These are phyloP conservation scores for Lepraria neglecta DNA, from an alignment of 495 filamentous ascomycete species.

Conservation along the genomic window DNA sequence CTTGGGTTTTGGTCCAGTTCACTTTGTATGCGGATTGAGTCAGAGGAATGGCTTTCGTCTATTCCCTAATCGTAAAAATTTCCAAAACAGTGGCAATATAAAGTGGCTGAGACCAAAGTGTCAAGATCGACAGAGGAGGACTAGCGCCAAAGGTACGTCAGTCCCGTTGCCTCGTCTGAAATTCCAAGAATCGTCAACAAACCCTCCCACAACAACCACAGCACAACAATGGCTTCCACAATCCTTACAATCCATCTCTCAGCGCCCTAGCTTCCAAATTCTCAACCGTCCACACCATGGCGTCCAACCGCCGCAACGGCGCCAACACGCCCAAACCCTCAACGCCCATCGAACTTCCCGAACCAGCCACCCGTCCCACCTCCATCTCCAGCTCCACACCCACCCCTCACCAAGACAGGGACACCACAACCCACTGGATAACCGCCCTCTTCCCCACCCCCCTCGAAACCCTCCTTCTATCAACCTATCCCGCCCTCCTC, in stretches of 20 bases:
- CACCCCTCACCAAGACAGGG: constrained; percentile 38
- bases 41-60: too few relatives aligned
- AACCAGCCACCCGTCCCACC: constrained; percentile 45
- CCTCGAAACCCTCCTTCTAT: constrained; percentile 33
- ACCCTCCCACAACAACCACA: not conserved
- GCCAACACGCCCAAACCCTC: not conserved
- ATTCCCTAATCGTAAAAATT: too few relatives aligned
- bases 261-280: not conserved
- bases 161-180: constrained; percentile 1
- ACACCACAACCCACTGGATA: constrained; percentile 38
- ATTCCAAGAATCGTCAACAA: not conserved
- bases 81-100: too few relatives aligned
- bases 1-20: too few relatives aligned
- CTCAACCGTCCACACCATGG: not conserved
- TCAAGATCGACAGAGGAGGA: too few relatives aligned
- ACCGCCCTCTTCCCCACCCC: constrained; percentile 35
- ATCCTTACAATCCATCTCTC: not conserved
- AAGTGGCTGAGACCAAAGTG: too few relatives aligned
- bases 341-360: not conserved
- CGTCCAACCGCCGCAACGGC: not conserved
- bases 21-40: too few relatives aligned
- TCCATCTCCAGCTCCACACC: constrained; percentile 52
- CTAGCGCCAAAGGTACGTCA: not conserved
- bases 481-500: constrained; percentile 49
- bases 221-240: not conserved